Evolutionary conservation across 257 asterid species (phyloP).

Genomic region (Solanum habrochaites): DNA sequence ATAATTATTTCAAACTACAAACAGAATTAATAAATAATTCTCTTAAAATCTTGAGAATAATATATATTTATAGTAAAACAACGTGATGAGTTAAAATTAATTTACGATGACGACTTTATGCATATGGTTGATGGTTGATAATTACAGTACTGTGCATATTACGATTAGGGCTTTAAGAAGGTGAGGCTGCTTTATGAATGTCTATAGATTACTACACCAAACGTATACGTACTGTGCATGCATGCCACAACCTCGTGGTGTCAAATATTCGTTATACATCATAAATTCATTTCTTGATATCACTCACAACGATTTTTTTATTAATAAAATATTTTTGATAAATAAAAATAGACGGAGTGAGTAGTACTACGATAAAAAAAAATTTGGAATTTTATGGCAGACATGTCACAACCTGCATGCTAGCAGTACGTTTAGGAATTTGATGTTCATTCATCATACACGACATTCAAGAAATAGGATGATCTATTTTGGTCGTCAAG

Average conservation of each 20-base stretch:
- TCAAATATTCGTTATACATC: neutral
- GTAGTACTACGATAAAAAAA: no score
- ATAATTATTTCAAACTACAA: no score
- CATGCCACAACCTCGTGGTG: neutral
- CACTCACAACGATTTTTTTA: no score
- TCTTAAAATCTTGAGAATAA: no score
- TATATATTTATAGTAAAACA: no score
- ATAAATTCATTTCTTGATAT: neutral
- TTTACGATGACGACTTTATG: neutral
- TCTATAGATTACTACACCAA: neutral
- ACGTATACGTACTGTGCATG: neutral
- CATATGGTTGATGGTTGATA: neutral
- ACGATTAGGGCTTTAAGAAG: neutral
- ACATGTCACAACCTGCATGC: neutral
- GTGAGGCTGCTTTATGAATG: neutral
- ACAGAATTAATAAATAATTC: no score
- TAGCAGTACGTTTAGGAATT: neutral
- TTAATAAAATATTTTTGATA: no score
- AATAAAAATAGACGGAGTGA: no score
- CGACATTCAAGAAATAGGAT: neutral
- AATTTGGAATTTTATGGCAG: neutral
- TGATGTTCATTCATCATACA: neutral
- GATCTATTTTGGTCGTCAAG: neutral
- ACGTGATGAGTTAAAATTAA: neutral
- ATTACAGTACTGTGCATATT: neutral